phyloP scores from a whole-genome alignment of 2,329 filamentous ascomycete species.

The Penicillium sp. region DNA sequence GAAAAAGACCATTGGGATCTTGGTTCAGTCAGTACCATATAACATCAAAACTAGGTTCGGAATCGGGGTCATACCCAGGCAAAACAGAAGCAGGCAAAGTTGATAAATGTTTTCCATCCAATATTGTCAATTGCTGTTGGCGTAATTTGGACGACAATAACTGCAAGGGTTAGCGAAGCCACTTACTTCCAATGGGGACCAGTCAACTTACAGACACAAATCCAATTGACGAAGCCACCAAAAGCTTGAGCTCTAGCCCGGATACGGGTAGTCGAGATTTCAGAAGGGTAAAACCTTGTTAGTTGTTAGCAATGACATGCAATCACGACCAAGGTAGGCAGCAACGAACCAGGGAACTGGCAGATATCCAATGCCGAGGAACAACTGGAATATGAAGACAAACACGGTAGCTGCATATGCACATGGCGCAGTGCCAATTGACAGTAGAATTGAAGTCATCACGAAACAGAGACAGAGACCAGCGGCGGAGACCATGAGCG shows the following conservation, averaged over 20 bases:
- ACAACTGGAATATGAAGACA: slow-evolving; percentile 47
- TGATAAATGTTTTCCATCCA: slow-evolving; percentile 29
- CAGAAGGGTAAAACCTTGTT: slow-evolving; percentile 37
- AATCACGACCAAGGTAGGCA: too few species aligned
- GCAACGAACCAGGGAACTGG: slow-evolving; percentile 40
- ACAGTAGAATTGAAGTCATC: slow-evolving; percentile 40
- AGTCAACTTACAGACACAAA: slow-evolving; percentile 32
- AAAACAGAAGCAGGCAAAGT: slow-evolving; percentile 25
- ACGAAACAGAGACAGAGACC: slow-evolving; percentile 46
- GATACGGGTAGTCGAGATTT: slow-evolving; percentile 42
- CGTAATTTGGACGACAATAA: slow-evolving; percentile 10
- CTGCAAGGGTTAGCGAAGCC: slow-evolving; percentile 12
- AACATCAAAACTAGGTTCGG: not conserved
- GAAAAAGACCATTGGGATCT: slow-evolving; percentile 57
- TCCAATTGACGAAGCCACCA: slow-evolving; percentile 36
- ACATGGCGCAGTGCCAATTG: slow-evolving; percentile 24
- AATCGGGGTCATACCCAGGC: slow-evolving; percentile 14
- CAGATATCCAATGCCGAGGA: slow-evolving; percentile 44
- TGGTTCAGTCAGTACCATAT: slow-evolving; percentile 13
- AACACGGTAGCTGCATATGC: slow-evolving; percentile 45
- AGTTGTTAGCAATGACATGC: not conserved
- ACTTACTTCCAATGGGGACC: slow-evolving; percentile 15
- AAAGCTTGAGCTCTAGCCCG: slow-evolving; percentile 42
- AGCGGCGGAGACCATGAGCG: slow-evolving; percentile 41
- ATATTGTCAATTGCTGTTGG: slow-evolving; percentile 29